These are phyloP conservation scores for Cordyceps farinosa DNA, from an alignment of 2,329 filamentous ascomycete genomes.

Conservation along the genomic window DNA sequence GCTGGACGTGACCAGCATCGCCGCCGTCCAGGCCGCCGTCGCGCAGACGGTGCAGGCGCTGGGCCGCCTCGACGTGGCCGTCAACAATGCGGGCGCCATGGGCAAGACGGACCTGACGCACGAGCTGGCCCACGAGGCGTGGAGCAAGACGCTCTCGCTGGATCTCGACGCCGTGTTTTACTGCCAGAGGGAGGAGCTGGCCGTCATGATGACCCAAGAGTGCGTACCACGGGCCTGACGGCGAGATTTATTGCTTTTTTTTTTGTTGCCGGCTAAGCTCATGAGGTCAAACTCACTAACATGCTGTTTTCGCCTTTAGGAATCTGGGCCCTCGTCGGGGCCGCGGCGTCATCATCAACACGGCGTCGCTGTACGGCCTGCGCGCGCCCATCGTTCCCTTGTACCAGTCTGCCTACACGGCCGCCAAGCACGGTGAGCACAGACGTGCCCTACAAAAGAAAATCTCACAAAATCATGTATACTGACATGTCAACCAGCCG, in stretches of 20 bases:
- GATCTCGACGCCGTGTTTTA: conserved; percentile 55
- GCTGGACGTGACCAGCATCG: conserved; percentile 44
- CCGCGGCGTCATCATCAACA: conserved; percentile 52
- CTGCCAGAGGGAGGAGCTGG: conserved; percentile 51
- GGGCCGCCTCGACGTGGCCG: conserved; percentile 50
- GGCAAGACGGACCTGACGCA: conserved; percentile 56
- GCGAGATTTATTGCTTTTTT: too few relatives aligned
- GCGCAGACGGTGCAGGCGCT: conserved; percentile 41
- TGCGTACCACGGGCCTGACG: conserved; percentile 21
- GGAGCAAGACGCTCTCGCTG: conserved; percentile 35
- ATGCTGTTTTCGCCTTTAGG: not conserved
- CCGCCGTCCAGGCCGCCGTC: conserved; percentile 42
- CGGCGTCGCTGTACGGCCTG: conserved; percentile 34
- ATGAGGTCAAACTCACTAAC: too few relatives aligned
- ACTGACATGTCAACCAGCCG: conserved; percentile 23
- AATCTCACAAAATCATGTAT: not conserved
- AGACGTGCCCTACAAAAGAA: not conserved
- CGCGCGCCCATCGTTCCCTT: not conserved
- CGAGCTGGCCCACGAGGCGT: conserved; percentile 44
- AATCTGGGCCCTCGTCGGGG: conserved; percentile 37
- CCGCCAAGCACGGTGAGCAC: conserved; percentile 47
- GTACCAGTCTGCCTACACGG: conserved; percentile 38
- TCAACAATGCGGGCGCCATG: conserved; percentile 27
- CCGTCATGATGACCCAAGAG: conserved; percentile 50
- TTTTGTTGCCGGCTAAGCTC: not conserved